Conservation (phyloP, 164 flowering plant genomes). For the Platanus orientalis region DNA sequence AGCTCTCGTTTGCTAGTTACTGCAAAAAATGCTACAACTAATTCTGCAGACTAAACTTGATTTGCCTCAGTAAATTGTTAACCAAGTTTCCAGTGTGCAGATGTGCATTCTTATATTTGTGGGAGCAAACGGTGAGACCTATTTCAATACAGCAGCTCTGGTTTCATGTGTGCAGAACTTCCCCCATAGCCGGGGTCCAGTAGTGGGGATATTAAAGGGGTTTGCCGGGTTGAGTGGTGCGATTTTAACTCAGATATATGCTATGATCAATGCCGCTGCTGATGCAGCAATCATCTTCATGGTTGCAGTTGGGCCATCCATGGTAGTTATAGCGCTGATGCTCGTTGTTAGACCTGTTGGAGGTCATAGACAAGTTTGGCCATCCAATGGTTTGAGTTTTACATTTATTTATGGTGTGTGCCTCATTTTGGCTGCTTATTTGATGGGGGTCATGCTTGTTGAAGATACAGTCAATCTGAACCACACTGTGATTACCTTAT, state of each 20-base stretch:
- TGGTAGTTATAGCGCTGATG: slow-evolving; percentile 78
- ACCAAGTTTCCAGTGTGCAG: slow-evolving; percentile 20
- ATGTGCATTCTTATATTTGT: slow-evolving; percentile 43
- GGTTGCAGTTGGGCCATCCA: slow-evolving; percentile 94
- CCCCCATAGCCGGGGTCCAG: slow-evolving; percentile 58
- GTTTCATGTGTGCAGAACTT: slow-evolving; percentile 61
- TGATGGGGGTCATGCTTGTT: slow-evolving; percentile 94
- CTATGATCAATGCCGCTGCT: slow-evolving; percentile 38
- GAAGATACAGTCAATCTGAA: slow-evolving; percentile 73
- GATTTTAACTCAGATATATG: slow-evolving; percentile 44
- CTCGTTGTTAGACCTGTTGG: slow-evolving; percentile 86
- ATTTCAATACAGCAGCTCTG: slow-evolving; percentile 56
- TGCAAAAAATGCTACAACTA: too few relatives aligned
- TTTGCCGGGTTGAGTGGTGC: slow-evolving; percentile 63
- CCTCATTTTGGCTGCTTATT: slow-evolving; percentile 86
- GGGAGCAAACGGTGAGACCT: slow-evolving; percentile 60
- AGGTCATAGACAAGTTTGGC: slow-evolving; percentile 79
- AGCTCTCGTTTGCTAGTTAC: too few relatives aligned
- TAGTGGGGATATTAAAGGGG: slow-evolving; percentile 62
- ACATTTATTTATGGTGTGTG: slow-evolving; percentile 72
- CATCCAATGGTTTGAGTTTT: slow-evolving; percentile 68
- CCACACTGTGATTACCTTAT: slow-evolving; percentile 43
- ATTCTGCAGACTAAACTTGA: too few relatives aligned
- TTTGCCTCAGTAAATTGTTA: not conserved
- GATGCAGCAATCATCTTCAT: slow-evolving; percentile 82